phyloP scores from a whole-genome alignment of 805 yeast genomes.

The Nakazawaea ishiwadae region DNA sequence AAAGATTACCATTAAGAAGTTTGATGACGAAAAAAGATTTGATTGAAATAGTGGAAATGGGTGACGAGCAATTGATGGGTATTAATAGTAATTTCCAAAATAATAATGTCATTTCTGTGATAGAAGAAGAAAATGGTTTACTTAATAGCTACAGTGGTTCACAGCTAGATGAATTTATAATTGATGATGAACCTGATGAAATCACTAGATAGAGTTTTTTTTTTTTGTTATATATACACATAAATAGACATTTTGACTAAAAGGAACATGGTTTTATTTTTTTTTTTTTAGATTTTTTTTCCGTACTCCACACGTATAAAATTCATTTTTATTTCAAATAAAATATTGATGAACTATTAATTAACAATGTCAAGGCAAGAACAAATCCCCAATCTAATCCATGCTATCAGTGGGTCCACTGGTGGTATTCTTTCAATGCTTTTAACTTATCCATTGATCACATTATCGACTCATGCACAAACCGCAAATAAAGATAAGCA shows the following conservation, averaged over 20 bases:
- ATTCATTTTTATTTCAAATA: too few species aligned
- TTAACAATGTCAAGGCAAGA: too few species aligned
- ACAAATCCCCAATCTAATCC: constrained; percentile 55
- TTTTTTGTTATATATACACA: too few species aligned
- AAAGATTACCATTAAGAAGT: constrained; percentile 28
- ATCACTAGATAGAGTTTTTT: background rate
- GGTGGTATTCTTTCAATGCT: constrained; percentile 88
- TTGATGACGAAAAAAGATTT: constrained; percentile 30
- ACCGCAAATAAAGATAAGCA: constrained; percentile 37
- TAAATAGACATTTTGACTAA: too few species aligned
- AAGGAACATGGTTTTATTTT: too few species aligned
- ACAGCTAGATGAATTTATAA: background rate
- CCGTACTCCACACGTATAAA: background rate
- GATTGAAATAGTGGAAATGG: constrained; percentile 15
- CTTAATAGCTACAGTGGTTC: background rate
- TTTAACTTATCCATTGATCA: constrained; percentile 85
- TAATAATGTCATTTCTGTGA: background rate
- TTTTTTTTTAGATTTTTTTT: too few species aligned
- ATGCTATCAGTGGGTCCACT: constrained; percentile 92
- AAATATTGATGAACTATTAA: too few species aligned
- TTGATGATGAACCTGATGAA: background rate
- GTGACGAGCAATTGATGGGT: constrained; percentile 3
- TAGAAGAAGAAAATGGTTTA: background rate
- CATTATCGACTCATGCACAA: constrained; percentile 85
- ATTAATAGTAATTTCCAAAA: too few species aligned